Evolutionary conservation across 495 filamentous ascomycete species (phyloP).

Genomic region (Aspergillus diversus): DNA sequence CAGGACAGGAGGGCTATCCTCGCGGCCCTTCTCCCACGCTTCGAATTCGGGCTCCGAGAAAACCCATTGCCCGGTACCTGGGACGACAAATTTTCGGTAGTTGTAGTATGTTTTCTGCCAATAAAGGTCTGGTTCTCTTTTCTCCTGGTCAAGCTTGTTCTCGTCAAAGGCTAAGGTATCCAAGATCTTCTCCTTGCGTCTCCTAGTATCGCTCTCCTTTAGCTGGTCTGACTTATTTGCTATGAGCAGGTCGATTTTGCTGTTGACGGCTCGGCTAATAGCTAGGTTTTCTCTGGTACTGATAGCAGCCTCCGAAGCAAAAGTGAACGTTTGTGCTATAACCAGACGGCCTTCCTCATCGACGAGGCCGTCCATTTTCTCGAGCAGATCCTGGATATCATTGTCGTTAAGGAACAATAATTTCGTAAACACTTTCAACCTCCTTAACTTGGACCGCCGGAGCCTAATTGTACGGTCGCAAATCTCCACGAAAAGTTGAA

Average conservation of each 20-base stretch:
- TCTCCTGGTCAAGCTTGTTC: conserved; percentile 34
- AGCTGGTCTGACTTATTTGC: conserved; percentile 30
- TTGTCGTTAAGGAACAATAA: conserved; percentile 43
- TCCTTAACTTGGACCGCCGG: conserved; percentile 34
- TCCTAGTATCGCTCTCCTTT: conserved; percentile 38
- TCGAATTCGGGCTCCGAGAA: conserved; percentile 30
- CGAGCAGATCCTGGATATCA: conserved; percentile 38
- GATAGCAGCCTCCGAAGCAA: conserved; percentile 38
- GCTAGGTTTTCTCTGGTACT: conserved; percentile 38
- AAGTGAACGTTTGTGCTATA: conserved; percentile 39
- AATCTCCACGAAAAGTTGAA: conserved; percentile 44
- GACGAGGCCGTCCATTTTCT: conserved; percentile 41
- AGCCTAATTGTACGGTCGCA: conserved; percentile 43
- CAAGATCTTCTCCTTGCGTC: conserved; percentile 34
- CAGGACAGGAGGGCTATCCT: conserved; percentile 27
- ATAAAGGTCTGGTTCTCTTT: conserved; percentile 35
- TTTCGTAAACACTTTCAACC: conserved; percentile 36
- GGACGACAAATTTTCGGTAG: conserved; percentile 36
- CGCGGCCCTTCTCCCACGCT: conserved; percentile 31
- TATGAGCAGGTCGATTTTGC: conserved; percentile 27
- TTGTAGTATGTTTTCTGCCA: conserved; percentile 42
- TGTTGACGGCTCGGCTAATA: conserved; percentile 28
- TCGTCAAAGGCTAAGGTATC: conserved; percentile 38
- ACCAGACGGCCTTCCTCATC: conserved; percentile 40
- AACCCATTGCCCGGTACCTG: conserved; percentile 39